A percentile compares a stretch with the other conserved stretches of the same genome.
Evolutionary conservation across 2,329 filamentous ascomycete genomes (phyloP).

Genomic region (Trichoderma semiorbis): DNA sequence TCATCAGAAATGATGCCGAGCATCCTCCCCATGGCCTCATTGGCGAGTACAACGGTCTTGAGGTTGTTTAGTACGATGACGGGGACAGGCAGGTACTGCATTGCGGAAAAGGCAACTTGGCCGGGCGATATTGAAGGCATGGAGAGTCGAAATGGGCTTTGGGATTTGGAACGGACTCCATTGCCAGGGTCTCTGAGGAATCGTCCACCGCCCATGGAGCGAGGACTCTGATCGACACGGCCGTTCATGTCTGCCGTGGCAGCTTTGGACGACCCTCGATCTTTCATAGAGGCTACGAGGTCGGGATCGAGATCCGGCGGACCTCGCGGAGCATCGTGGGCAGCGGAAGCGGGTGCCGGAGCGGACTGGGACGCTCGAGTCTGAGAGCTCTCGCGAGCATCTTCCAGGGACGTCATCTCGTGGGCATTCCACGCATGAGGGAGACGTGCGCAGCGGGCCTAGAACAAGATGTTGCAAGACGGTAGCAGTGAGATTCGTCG

Average conservation of each 20-base stretch:
- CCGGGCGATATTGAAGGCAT: constrained; percentile 49
- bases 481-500: background rate
- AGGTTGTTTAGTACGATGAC: constrained; percentile 63
- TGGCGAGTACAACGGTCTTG: constrained; percentile 70
- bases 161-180: constrained; percentile 34
- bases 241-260: constrained; percentile 2
- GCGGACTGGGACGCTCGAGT: constrained; percentile 25
- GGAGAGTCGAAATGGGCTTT: constrained; percentile 38
- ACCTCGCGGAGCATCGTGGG: constrained; percentile 22
- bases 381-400: constrained; percentile 30
- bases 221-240: constrained; percentile 27
- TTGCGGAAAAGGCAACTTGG: constrained; percentile 61
- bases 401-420: constrained; percentile 35
- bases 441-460: background rate
- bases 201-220: constrained; percentile 28
- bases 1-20: constrained; percentile 54
- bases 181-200: constrained; percentile 34
- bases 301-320: constrained; percentile 21
- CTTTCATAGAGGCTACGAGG: constrained; percentile 19
- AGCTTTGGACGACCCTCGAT: constrained; percentile 11
- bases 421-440: constrained; percentile 12
- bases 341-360: constrained; percentile 18
- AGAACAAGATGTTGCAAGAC: background rate
- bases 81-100: constrained; percentile 73
- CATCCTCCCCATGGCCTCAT: constrained; percentile 70